Conservation (phyloP, 345 rosid genomes). For the Rhodamnia argentea region DNA sequence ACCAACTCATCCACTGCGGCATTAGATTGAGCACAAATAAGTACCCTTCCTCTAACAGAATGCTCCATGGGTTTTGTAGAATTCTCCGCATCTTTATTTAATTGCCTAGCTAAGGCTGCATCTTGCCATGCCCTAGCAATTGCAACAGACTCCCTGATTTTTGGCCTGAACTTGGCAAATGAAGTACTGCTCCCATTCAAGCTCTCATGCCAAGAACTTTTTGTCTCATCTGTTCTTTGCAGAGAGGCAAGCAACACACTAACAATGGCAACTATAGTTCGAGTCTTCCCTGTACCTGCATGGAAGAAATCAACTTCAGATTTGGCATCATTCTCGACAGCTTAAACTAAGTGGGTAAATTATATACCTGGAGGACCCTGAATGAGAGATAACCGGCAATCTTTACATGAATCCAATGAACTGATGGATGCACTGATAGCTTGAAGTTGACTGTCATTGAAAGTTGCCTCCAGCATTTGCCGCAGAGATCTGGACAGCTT, state of each 20-base stretch:
- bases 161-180: slow-evolving; percentile 31
- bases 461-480: slow-evolving; percentile 59
- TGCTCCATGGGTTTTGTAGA: slow-evolving; percentile 31
- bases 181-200: slow-evolving; percentile 28
- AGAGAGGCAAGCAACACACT: slow-evolving; percentile 73
- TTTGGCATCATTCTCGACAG: not conserved
- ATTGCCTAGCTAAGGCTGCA: slow-evolving; percentile 86
- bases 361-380: slow-evolving; percentile 97
- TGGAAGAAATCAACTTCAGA: not conserved
- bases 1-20: slow-evolving; percentile 99
- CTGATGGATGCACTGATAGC: slow-evolving; percentile 65
- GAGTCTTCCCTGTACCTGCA: slow-evolving; percentile 93
- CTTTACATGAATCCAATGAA: slow-evolving; percentile 32
- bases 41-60: slow-evolving; percentile 62
- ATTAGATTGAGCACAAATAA: slow-evolving; percentile 95
- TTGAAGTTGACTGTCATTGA: slow-evolving; percentile 79
- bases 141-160: slow-evolving; percentile 58
- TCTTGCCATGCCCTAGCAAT: slow-evolving; percentile 92
- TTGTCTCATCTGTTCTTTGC: slow-evolving; percentile 20
- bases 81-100: slow-evolving; percentile 42
- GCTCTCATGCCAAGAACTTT: slow-evolving; percentile 14
- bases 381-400: slow-evolving; percentile 71
- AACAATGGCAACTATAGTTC: slow-evolving; percentile 86
- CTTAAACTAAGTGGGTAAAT: not conserved
- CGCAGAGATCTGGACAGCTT: slow-evolving; percentile 57